Evolutionary conservation across 768 basidiomycete species (phyloP).

Genomic region (Gelatoporia subvermispora): DNA sequence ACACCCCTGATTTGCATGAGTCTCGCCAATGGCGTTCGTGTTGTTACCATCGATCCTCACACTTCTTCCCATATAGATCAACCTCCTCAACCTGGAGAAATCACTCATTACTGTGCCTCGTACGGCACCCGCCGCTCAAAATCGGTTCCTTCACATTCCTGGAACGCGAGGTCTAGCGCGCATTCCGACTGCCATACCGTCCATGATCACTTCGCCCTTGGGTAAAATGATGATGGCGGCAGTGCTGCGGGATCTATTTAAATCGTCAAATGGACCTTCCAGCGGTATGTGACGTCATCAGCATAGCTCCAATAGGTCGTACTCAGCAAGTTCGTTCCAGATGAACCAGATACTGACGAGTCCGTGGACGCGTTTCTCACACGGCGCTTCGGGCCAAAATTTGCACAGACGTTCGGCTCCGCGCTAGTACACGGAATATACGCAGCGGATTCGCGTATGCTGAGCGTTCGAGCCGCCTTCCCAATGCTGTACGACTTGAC

Average conservation of each 20-base stretch:
- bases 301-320: background rate
- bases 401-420: constrained; percentile 70
- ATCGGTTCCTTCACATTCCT: constrained; percentile 67
- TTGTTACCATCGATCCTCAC: constrained; percentile 6
- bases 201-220: constrained; percentile 33
- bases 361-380: constrained; percentile 74
- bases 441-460: constrained; percentile 70
- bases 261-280: background rate
- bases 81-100: constrained; percentile 60
- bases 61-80: constrained; percentile 45
- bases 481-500: constrained; percentile 69
- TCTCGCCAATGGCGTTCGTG: background rate
- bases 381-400: constrained; percentile 63
- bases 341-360: constrained; percentile 49
- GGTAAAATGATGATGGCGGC: constrained; percentile 47
- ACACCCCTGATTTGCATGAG: no score
- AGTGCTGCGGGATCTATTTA: constrained; percentile 55
- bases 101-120: constrained; percentile 64
- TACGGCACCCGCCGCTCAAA: constrained; percentile 66
- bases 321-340: background rate
- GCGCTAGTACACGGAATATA: constrained; percentile 92
- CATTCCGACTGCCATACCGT: constrained; percentile 39
- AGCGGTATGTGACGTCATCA: background rate
- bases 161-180: constrained; percentile 44
- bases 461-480: constrained; percentile 78